Base-by-base conservation (phyloP, 2,329 filamentous ascomycete genomes). In the Penicillium sp. region DNA sequence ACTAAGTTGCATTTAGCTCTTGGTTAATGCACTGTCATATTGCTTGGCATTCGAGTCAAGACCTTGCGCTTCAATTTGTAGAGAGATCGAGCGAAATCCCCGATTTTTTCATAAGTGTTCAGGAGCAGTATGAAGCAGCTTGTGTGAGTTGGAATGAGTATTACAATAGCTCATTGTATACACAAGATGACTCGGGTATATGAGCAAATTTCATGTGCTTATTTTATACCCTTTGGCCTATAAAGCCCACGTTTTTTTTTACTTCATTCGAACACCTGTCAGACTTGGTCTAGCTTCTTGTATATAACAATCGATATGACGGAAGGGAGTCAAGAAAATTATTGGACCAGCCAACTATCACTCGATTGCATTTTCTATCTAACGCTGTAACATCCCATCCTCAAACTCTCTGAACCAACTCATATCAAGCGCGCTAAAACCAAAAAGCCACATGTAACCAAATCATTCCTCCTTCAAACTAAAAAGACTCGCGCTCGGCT, bases 401-500 rank as follows among this genome's bases (percentile, higher is more conserved):
- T 39, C n/a, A 39, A 19, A 10, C 3, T 39, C 3, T 19, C 1
- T 39, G 35, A 33, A 16, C 3, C 35, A 19, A 37, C 9, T 37
- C 37, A 1, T 4, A 42, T 42, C 10, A 22, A 42, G 21, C 9
- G 22, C 19, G 39, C 19, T 4, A 42, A 13, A 22, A 4, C 10
- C 39, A 42, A 22, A 13, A 22, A 42, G 9, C 19, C 19, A 21
- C 19, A 22, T 14, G 8, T 8, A 19, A 9, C 3, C 16, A 26
- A 3, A 35, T 62, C 55, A 65, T 47, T 74, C 71, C 59, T 75
- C 74, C 50, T 62, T 46, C 29, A 76, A 59, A 27, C 73, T 70
- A 72, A 73, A 76, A 52, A 76, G 54, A 43, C 64, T 65, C 44
- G 69, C 67, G 52, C 71, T 74, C 4, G 73, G 74, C 42, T 68